Base-by-base conservation (phyloP, 2,329 filamentous ascomycete species). In the Aquanectria penicillioides region DNA sequence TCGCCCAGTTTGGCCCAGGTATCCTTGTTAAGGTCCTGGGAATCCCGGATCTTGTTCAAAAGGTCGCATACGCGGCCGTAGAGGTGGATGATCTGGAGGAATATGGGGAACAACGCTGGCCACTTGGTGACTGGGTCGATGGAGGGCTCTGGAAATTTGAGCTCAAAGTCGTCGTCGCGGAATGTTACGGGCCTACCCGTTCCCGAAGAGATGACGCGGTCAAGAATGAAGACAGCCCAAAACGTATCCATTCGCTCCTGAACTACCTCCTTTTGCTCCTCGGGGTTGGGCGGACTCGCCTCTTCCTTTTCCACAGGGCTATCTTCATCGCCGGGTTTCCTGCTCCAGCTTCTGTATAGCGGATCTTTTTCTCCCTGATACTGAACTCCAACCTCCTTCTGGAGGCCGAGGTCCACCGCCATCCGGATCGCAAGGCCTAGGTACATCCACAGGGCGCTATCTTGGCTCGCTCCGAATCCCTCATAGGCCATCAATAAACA, bases 401-500 rank as follows among this genome's bases (percentile, higher is more conserved):
- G 91, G 63, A 97, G 81, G 0, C 93, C 93, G 9, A 97, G 76
- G 69, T 93, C 90, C 59, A 92, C 86, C 0, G 89, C 89, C 87
- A 93, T 91, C 12, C 93, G 88, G 59, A 97, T 97, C 0, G 93
- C 89, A 48, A 94, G 89, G 0, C 93, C 93, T 2, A 97, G 81
- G 71, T 96, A 97, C 92, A 97, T 96, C 93, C 93, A 97, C 6
- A 97, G 76, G 0, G 92, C 92, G 72, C 92, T 96, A 70, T 97
- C 93, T 67, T 94, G 91, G 64, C 92, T 92, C 10, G 91, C 91
- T 1, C 93, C 93, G 66, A 97, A 97, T 37, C 94, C 90, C 65
- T 96, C 92, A 70, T 97, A 97, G 0, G 92, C 93, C 76, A 97
- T 86, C 23, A 97, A 78, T 10, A 97, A 77, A 44, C 90, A 93